These are phyloP conservation scores for Plasmodium yoelii DNA, from an alignment of 169 alveolate genomes.

Conservation along the genomic window DNA sequence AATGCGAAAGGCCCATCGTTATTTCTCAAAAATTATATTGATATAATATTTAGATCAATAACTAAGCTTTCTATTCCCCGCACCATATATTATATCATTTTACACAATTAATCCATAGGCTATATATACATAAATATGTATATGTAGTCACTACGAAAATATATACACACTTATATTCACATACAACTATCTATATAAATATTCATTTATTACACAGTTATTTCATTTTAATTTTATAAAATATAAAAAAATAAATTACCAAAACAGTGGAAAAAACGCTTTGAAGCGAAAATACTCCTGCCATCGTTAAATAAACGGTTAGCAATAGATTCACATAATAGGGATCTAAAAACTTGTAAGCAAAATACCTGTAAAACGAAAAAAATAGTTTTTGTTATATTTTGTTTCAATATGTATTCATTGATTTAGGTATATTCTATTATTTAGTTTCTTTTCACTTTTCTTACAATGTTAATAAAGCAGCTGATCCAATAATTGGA, in stretches of 20 bases:
- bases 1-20: too few relatives aligned
- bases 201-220: too few relatives aligned
- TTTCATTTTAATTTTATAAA: too few relatives aligned
- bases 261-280: slow-evolving; percentile 46
- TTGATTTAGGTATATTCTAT: background rate
- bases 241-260: slow-evolving; percentile 7
- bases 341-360: slow-evolving; percentile 75
- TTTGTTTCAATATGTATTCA: background rate
- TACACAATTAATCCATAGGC: too few relatives aligned
- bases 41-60: too few relatives aligned
- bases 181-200: too few relatives aligned
- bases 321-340: slow-evolving; percentile 71
- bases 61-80: too few relatives aligned
- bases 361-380: slow-evolving; percentile 52
- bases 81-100: too few relatives aligned
- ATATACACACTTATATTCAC: too few relatives aligned
- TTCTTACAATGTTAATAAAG: slow-evolving; percentile 68
- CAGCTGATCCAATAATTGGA: slow-evolving; percentile 76
- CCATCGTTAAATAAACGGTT: slow-evolving; percentile 64
- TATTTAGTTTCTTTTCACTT: background rate
- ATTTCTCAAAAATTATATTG: too few relatives aligned
- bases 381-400: background rate
- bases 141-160: too few relatives aligned
- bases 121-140: too few relatives aligned
- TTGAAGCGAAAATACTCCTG: slow-evolving; percentile 70